Conservation (phyloP, 768 basidiomycete species). For the Collybiopsis luxurians region DNA sequence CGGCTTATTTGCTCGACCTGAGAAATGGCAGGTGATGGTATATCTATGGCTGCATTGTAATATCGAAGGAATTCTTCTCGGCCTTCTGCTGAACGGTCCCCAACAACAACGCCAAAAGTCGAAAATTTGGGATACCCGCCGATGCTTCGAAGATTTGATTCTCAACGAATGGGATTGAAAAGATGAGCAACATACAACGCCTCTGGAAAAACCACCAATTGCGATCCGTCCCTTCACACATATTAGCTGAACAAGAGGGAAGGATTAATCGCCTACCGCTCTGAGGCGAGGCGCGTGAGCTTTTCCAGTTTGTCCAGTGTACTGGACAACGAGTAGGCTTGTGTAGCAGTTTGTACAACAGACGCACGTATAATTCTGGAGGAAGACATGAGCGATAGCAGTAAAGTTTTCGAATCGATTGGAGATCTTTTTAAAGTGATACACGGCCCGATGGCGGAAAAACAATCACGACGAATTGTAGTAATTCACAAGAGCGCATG, state of each 20-base stretch:
- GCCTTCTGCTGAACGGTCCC: conserved; percentile 45
- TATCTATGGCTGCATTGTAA: conserved; percentile 49
- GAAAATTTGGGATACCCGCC: conserved; percentile 63
- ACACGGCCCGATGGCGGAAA: conserved; percentile 7
- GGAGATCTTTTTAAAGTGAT: not conserved
- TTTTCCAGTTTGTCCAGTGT: conserved; percentile 44
- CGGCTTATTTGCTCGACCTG: conserved; percentile 47
- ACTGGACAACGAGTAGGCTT: conserved; percentile 30
- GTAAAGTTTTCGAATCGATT: not conserved
- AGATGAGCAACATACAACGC: conserved; percentile 35
- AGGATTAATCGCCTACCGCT: conserved; percentile 26
- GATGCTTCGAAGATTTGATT: conserved; percentile 29
- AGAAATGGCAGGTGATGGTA: conserved; percentile 49
- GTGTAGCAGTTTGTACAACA: conserved; percentile 45
- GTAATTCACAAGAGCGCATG: too few relatives aligned
- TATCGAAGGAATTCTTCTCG: conserved; percentile 60
- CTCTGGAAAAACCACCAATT: conserved; percentile 48
- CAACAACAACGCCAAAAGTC: conserved; percentile 48
- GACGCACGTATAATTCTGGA: conserved; percentile 31
- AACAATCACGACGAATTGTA: too few relatives aligned
- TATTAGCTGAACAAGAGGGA: not conserved
- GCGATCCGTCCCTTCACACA: conserved; percentile 26
- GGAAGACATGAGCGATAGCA: not conserved
- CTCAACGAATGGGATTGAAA: conserved; percentile 10
- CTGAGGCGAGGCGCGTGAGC: conserved; percentile 36